A percentile compares a stretch with the other conserved stretches of the same genome.
phyloP scores from a whole-genome alignment of 2,329 filamentous ascomycete genomes.

The Apiospora phragmitis region DNA sequence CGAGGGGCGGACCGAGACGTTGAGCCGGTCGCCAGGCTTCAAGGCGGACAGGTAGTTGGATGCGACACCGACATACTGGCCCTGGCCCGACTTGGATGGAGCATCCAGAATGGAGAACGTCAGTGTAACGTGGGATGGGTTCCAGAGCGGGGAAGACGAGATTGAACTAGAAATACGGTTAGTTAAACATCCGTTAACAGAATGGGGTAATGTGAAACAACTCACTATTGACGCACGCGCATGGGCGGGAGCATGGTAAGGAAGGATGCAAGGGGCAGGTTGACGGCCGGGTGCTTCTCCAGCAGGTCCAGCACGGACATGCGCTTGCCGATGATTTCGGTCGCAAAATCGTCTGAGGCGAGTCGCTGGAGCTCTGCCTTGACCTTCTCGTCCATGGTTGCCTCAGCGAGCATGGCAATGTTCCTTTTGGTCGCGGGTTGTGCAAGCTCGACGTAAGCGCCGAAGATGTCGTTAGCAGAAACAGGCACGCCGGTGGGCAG shows the following conservation, averaged over 20 bases:
- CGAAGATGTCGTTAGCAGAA: slow-evolving; percentile 11
- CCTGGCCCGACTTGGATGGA: slow-evolving; percentile 29
- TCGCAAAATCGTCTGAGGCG: not conserved
- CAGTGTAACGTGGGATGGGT: slow-evolving; percentile 46
- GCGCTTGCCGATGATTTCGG: slow-evolving; percentile 26
- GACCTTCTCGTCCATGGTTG: slow-evolving; percentile 5
- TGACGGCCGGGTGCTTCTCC: slow-evolving; percentile 37
- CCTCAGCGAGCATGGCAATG: not conserved
- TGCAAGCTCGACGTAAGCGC: slow-evolving; percentile 9
- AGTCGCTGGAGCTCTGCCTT: not conserved
- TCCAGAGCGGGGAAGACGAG: slow-evolving; percentile 54
- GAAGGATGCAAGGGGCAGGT: slow-evolving; percentile 38
- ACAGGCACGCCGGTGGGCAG: slow-evolving; percentile 17
- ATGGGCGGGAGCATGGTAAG: slow-evolving; percentile 62
- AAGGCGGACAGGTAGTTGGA: slow-evolving; percentile 39
- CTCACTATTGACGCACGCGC: slow-evolving; percentile 57
- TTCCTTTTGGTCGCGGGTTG: slow-evolving; percentile 11
- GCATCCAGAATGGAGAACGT: slow-evolving; percentile 55
- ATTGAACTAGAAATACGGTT: slow-evolving; percentile 42
- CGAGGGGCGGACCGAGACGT: slow-evolving; percentile 16
- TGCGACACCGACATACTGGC: slow-evolving; percentile 38
- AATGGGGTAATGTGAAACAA: not conserved
- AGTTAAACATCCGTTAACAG: not conserved
- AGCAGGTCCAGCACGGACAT: slow-evolving; percentile 37
- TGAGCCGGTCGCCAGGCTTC: slow-evolving; percentile 20